A percentile compares a stretch with the other conserved stretches of the same genome.
Evolutionary conservation across 345 rosid species (phyloP).

Genomic region (Boechera divaricarpa): DNA sequence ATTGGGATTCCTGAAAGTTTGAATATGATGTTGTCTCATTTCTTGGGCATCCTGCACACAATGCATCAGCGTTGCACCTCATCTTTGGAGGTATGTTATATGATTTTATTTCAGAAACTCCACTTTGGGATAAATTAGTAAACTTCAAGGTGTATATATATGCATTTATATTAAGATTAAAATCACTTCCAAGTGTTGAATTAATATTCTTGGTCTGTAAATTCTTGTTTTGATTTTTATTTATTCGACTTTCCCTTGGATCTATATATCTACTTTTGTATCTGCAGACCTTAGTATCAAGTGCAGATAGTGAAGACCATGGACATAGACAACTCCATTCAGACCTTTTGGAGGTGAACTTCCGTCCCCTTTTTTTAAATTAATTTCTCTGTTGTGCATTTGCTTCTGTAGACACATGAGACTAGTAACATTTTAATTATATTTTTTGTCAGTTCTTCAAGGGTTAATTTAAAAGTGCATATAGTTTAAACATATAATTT

Average conservation of each 20-base stretch:
- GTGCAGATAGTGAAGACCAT: conserved; percentile 52
- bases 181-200: conserved; percentile 7
- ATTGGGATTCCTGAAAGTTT: conserved; percentile 60
- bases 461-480: conserved; percentile 1
- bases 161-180: neutral
- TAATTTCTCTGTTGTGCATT: neutral
- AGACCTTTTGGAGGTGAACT: conserved; percentile 79
- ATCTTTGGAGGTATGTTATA: conserved; percentile 73
- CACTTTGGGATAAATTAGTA: neutral
- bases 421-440: conserved; percentile 10
- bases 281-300: conserved; percentile 62
- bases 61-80: conserved; percentile 83
- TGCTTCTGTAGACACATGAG: conserved; percentile 13
- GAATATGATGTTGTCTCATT: conserved; percentile 62
- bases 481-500: neutral
- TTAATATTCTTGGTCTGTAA: neutral
- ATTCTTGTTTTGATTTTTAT: conserved; percentile 4
- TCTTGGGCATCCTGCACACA: conserved; percentile 78
- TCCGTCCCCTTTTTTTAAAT: neutral
- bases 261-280: conserved; percentile 1
- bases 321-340: conserved; percentile 52
- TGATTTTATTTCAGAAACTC: conserved; percentile 5
- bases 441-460: neutral
- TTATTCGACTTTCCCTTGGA: neutral
- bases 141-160: neutral